Conservation (phyloP, 169 alveolate species). For the Plasmodium cynomolgi region DNA sequence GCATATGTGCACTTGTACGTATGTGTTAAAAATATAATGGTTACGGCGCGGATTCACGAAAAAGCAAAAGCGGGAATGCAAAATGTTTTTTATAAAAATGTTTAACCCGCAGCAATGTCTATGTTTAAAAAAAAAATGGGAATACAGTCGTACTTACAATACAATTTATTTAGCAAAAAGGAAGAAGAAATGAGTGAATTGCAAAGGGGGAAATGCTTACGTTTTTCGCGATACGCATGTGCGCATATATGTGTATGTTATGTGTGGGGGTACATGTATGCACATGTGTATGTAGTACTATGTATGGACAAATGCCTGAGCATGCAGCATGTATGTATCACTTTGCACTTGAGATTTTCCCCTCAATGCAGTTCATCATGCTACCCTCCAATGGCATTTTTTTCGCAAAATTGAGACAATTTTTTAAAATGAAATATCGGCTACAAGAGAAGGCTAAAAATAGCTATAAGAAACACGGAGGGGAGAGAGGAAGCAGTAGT, state of each 20-base stretch:
- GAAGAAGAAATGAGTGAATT: background rate
- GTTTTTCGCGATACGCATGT: background rate
- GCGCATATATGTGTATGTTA: background rate
- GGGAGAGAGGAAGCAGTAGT: background rate
- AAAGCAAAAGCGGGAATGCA: background rate
- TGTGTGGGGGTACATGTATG: background rate
- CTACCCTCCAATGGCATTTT: background rate
- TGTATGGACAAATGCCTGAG: background rate
- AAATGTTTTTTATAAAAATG: slow-evolving; percentile 16
- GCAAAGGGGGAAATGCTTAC: background rate
- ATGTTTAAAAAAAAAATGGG: slow-evolving; percentile 19
- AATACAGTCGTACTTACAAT: background rate
- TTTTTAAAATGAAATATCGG: background rate
- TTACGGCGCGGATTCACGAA: slow-evolving; percentile 2
- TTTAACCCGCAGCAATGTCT: slow-evolving; percentile 35
- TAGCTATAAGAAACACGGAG: background rate
- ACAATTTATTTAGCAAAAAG: background rate
- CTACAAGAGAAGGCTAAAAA: background rate
- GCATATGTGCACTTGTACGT: background rate
- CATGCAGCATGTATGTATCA: background rate
- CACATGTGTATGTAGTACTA: background rate
- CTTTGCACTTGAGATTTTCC: background rate
- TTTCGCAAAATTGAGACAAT: slow-evolving; percentile 5
- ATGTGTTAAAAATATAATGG: slow-evolving; percentile 8
- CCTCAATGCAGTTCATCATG: background rate